phyloP scores from a whole-genome alignment of 108 stramenopile species.

The Pelagomonas calceolata region DNA sequence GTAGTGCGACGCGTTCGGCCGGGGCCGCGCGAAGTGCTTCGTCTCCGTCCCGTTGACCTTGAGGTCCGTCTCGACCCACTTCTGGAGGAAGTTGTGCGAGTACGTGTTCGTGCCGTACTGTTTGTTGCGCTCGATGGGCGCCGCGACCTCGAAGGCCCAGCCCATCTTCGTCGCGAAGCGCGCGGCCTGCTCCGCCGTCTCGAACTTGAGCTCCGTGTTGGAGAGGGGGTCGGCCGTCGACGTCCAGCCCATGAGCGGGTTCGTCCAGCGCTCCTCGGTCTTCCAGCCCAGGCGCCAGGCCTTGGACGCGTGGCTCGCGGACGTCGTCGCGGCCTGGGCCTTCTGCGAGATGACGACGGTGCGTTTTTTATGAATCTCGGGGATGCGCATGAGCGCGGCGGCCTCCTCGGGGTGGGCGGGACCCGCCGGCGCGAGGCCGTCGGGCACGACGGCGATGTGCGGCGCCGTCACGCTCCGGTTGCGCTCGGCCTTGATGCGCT shows the following conservation, averaged over 20 bases:
- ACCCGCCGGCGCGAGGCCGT: constrained; percentile 43
- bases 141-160: constrained; percentile 71
- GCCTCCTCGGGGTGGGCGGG: constrained; percentile 64
- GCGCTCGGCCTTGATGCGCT: too few species aligned
- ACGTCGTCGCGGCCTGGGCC: constrained; percentile 42
- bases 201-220: constrained; percentile 55
- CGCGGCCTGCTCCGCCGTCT: constrained; percentile 71
- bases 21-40: constrained; percentile 8
- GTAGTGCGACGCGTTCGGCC: constrained; percentile 56
- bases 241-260: constrained; percentile 94
- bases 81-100: constrained; percentile 74
- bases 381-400: constrained; percentile 54
- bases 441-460: constrained; percentile 8
- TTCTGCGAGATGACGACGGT: constrained; percentile 61
- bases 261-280: constrained; percentile 60
- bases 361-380: constrained; percentile 31
- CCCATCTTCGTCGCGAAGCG: constrained; percentile 81
- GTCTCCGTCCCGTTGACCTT: constrained; percentile 43
- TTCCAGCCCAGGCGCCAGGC: constrained; percentile 65
- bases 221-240: constrained; percentile 77
- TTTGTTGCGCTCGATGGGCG: constrained; percentile 30
- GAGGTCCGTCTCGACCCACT: constrained; percentile 47
- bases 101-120: constrained; percentile 23
- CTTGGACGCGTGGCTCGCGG: constrained; percentile 43
- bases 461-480: too few species aligned